Percentiles rank a stretch among this genome's conserved stretches.
These are phyloP conservation scores for Hypoxylon sp. DNA, from an alignment of 2,329 filamentous ascomycete species.

Conservation along the genomic window DNA sequence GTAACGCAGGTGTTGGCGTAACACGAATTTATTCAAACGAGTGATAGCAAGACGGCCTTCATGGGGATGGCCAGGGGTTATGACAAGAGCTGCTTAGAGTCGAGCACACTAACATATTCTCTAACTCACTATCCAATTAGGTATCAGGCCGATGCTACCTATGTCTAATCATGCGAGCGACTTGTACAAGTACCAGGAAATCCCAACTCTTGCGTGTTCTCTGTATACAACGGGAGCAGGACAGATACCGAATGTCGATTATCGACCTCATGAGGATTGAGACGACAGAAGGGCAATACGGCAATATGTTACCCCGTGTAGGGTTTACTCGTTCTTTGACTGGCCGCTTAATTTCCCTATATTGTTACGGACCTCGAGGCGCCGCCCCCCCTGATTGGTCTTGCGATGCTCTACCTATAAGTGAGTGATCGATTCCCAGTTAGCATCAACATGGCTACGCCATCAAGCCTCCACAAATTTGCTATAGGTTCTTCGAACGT, in stretches of 20 bases:
- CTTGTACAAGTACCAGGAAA: background rate
- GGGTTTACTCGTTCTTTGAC: constrained; percentile 18
- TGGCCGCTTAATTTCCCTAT: constrained; percentile 40
- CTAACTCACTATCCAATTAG: background rate
- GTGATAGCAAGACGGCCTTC: background rate
- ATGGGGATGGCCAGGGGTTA: background rate
- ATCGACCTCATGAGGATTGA: constrained; percentile 20
- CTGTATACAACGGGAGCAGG: background rate
- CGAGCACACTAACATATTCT: background rate
- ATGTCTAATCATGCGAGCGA: background rate
- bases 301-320: constrained; percentile 26
- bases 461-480: background rate
- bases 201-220: background rate
- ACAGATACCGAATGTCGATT: background rate
- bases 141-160: background rate
- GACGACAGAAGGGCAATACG: background rate
- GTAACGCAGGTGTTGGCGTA: too few species aligned
- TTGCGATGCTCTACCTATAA: constrained; percentile 33
- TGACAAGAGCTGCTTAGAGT: background rate
- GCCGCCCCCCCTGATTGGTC: constrained; percentile 36
- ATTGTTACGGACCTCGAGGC: constrained; percentile 32
- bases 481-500: background rate
- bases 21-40: background rate
- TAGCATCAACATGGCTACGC: background rate
- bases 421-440: constrained; percentile 14